Conservation (phyloP, 2,329 filamentous ascomycete species). For the Apiospora rasikravindrae region DNA sequence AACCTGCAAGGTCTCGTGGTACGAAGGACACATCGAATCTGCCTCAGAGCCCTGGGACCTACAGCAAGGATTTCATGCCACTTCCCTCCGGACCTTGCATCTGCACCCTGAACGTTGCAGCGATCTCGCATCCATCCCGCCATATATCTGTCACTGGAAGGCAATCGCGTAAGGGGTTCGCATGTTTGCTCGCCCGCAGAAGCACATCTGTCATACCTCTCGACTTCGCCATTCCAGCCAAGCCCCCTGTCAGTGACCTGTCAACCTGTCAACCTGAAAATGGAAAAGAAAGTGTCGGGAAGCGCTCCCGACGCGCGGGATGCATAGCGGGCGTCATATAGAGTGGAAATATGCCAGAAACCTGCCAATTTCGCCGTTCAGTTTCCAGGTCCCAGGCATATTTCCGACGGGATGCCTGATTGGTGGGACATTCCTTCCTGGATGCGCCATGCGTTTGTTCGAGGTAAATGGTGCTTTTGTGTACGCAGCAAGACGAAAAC, state of each 20-base stretch:
- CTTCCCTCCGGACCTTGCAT: background rate
- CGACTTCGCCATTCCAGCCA: background rate
- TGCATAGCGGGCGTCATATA: background rate
- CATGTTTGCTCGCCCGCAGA: background rate
- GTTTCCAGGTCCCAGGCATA: background rate
- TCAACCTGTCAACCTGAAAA: constrained; percentile 2
- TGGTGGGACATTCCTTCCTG: background rate
- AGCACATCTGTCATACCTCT: background rate
- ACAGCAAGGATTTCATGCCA: background rate
- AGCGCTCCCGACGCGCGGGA: background rate
- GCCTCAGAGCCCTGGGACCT: background rate
- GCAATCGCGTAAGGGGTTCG: background rate
- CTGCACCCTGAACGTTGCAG: background rate
- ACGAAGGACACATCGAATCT: constrained; percentile 1
- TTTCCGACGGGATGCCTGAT: background rate
- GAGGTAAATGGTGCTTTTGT: background rate
- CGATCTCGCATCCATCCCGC: background rate
- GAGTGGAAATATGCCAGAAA: background rate
- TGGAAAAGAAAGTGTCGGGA: background rate
- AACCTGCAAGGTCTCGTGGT: background rate
- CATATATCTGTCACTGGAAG: background rate
- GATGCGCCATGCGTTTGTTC: background rate
- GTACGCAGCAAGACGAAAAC: background rate
- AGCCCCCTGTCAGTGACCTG: background rate
- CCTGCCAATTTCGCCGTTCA: background rate